Evolutionary conservation across 2,329 filamentous ascomycete genomes (phyloP), one percentile per base, ranked within the genome.

Genomic region (Aureobasidium sp.): DNA sequence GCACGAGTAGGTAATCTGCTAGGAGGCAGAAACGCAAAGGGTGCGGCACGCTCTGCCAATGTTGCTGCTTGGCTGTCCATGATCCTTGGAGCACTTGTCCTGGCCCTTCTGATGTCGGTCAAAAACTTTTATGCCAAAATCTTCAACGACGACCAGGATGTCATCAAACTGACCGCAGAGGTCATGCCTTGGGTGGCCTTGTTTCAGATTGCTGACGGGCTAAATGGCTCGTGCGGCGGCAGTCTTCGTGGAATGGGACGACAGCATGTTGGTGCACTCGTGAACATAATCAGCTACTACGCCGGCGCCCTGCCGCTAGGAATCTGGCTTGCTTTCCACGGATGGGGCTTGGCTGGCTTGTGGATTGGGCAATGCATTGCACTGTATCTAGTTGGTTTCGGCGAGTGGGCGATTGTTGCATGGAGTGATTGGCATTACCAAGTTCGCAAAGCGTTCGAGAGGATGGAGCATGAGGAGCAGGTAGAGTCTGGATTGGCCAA

Each of bases 121-220:
- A 87, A 87, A 65, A 77, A 91, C 67, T 79, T 86, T 27, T 91
- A 93, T 66, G 91, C 88, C 0, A 83, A 83, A 60, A 82, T 95
- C 1, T 96, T 96, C 78, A 95, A 92, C 69, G 83, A 91, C 65
- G 90, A 96, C 67, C 74, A 83, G 22, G 75, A 80, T 0, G 91
- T 96, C 0, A 80, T 95, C 47, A 77, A 72, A 9, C 82, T 96
- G 0, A 92, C 91, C 0, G 84, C 87, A 0, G 77, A 87, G 17
- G 88, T 96, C 29, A 86, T 96, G 79, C 91, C 91, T 0, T 93
- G 87, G 68, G 91, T 96, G 0, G 91, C 91, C 0, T 78, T 96
- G 2, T 96, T 96, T 74, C 91, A 96, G 76, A 92, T 96, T 64
- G 90, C 91, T 0, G 91, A 96, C 71, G 91, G 91, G 0, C 76